A percentile compares a stretch with the other conserved stretches of the same genome.
Evolutionary conservation across 495 filamentous ascomycete genomes (phyloP).

Genomic region (Penicillium bovifimosum): DNA sequence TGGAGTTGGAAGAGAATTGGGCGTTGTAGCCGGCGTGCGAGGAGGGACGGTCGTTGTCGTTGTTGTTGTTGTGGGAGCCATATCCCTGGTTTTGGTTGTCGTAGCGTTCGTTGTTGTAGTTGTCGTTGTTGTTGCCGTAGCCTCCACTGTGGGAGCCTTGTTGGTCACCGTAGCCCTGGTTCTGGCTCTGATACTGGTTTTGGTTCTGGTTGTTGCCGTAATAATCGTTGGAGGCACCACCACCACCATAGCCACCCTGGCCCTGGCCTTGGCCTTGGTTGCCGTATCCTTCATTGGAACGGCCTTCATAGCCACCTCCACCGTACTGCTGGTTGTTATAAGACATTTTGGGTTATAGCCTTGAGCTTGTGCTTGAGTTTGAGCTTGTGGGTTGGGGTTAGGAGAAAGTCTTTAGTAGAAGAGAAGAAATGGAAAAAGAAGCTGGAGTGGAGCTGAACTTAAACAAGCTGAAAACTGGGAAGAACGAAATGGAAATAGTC

Average conservation of each 20-base stretch:
- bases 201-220: neutral
- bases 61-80: conserved; percentile 6
- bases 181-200: neutral
- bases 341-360: conserved; percentile 8
- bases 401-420: neutral
- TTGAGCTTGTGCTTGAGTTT: neutral
- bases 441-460: no score
- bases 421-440: no score
- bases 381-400: neutral
- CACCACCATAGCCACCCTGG: neutral
- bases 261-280: conserved; percentile 9
- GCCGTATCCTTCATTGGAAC: conserved; percentile 1
- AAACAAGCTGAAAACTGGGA: neutral
- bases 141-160: neutral
- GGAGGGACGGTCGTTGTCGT: no score
- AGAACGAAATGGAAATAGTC: neutral
- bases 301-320: neutral
- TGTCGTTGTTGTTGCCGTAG: conserved; percentile 8
- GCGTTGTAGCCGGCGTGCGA: no score
- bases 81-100: neutral
- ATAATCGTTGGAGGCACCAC: neutral
- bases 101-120: conserved; percentile 4
- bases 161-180: neutral
- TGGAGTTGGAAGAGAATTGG: neutral
- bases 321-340: conserved; percentile 13